These are phyloP conservation scores for Euphorbia peplus DNA, from an alignment of 345 rosid species.

Conservation along the genomic window DNA sequence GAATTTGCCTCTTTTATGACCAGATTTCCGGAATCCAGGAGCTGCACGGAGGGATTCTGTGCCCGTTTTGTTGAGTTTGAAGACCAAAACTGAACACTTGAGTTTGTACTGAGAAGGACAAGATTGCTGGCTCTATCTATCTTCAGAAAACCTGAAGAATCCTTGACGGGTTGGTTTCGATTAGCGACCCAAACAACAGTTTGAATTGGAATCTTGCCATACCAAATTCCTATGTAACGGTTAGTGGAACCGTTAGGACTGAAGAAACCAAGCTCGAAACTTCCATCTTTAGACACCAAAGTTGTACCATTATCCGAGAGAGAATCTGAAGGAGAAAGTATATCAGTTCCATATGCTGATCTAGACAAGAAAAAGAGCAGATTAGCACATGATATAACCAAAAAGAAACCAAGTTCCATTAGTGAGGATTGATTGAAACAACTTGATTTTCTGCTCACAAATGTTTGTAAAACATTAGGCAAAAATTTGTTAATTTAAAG, in stretches of 20 bases:
- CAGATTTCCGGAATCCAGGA: constrained; percentile 27
- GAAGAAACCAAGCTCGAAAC: constrained; percentile 36
- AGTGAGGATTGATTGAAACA: no score
- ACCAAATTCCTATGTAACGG: constrained; percentile 19
- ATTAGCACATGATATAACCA: not conserved
- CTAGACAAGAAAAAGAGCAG: not conserved
- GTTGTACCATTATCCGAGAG: constrained; percentile 28
- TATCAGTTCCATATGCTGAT: constrained; percentile 5
- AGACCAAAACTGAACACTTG: constrained; percentile 32
- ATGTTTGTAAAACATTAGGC: no score
- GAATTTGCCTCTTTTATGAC: constrained; percentile 15
- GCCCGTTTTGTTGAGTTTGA: constrained; percentile 10
- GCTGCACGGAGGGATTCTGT: constrained; percentile 9
- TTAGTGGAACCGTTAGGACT: not conserved
- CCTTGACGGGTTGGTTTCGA: constrained; percentile 6
- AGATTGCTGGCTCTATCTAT: constrained; percentile 8
- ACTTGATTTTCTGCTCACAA: no score
- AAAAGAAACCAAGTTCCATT: not conserved
- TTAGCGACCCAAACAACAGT: constrained; percentile 25
- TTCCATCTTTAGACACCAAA: constrained; percentile 24
- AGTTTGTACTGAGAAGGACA: not conserved
- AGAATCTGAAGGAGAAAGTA: constrained; percentile 15
- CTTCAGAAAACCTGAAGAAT: constrained; percentile 1
- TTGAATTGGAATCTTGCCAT: not conserved
- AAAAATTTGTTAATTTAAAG: no score